These are phyloP conservation scores for Ganoderma lingzhi DNA, from an alignment of 1,284 basidiomycete genomes.

Conservation along the genomic window DNA sequence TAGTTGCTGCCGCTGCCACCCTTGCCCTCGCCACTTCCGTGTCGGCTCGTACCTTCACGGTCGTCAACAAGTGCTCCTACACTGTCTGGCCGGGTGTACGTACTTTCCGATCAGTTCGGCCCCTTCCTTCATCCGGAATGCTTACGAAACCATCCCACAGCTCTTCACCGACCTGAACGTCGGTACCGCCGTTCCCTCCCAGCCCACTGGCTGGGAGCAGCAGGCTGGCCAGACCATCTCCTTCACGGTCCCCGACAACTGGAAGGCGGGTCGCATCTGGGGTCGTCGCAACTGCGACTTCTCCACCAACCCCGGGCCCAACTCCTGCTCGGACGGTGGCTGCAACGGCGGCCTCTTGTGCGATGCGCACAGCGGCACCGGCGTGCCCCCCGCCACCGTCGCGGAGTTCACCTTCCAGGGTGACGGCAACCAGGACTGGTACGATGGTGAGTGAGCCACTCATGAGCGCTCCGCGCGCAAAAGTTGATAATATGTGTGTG, in stretches of 20 bases:
- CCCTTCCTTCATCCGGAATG: too few species aligned
- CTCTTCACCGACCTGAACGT: constrained; percentile 45
- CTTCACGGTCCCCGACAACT: constrained; percentile 48
- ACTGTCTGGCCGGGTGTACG: constrained; percentile 31
- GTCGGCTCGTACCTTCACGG: constrained; percentile 29
- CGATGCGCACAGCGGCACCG: constrained; percentile 48
- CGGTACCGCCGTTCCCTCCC: constrained; percentile 39
- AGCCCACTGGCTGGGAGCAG: constrained; percentile 46
- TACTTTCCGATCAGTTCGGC: neutral
- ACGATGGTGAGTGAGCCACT: constrained; percentile 45
- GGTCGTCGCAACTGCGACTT: constrained; percentile 57
- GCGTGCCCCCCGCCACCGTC: constrained; percentile 52
- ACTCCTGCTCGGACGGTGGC: constrained; percentile 52
- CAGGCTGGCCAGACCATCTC: constrained; percentile 39
- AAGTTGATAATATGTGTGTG: neutral
- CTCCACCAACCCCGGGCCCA: constrained; percentile 47
- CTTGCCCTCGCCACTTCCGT: constrained; percentile 17
- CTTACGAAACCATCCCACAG: constrained; percentile 20
- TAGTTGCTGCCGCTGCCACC: constrained; percentile 11
- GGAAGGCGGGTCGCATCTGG: constrained; percentile 51
- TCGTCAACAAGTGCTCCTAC: constrained; percentile 33
- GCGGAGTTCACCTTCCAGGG: constrained; percentile 52
- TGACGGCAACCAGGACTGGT: constrained; percentile 45
- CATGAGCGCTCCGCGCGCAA: neutral
- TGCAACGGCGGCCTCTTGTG: constrained; percentile 58